A percentile compares a stretch with the other conserved stretches of the same genome.
Evolutionary conservation across 2,329 filamentous ascomycete genomes (phyloP).

Genomic region (Botrytis pseudocinerea): DNA sequence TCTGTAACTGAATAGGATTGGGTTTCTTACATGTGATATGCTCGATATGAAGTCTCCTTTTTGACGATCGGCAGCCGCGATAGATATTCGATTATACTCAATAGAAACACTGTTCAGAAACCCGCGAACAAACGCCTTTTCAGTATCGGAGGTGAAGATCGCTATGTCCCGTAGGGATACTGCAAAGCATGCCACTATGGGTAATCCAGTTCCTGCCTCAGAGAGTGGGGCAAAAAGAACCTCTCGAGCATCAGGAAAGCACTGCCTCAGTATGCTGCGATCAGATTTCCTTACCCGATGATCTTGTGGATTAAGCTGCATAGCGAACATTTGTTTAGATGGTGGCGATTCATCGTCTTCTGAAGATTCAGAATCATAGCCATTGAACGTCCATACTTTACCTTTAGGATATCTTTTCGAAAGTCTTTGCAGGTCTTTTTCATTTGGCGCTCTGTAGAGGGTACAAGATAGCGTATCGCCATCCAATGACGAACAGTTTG

Average conservation of each 20-base stretch:
- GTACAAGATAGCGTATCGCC: conserved; percentile 1
- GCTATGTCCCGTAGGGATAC: conserved; percentile 39
- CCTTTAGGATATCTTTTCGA: conserved; percentile 10
- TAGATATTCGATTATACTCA: conserved; percentile 45
- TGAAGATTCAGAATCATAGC: conserved; percentile 20
- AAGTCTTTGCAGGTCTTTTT: conserved; percentile 17
- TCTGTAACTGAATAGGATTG: background rate
- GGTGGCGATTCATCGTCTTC: background rate
- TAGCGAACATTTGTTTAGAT: background rate
- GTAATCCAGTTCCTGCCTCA: conserved; percentile 44
- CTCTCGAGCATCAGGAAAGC: conserved; percentile 41
- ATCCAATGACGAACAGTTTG: background rate
- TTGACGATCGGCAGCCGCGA: conserved; percentile 48
- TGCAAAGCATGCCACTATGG: conserved; percentile 40
- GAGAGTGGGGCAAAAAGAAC: conserved; percentile 44
- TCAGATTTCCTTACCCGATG: background rate
- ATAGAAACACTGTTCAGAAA: conserved; percentile 41
- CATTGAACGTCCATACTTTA: conserved; percentile 19
- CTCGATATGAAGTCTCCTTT: conserved; percentile 58
- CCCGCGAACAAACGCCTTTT: conserved; percentile 40
- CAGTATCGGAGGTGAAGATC: conserved; percentile 37
- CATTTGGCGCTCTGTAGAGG: conserved; percentile 5
- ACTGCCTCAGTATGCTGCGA: conserved; percentile 13
- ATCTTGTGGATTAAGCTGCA: background rate
- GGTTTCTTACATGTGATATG: conserved; percentile 49